Conservation (phyloP, 139 green algal species). For the Asterochloris erici region DNA sequence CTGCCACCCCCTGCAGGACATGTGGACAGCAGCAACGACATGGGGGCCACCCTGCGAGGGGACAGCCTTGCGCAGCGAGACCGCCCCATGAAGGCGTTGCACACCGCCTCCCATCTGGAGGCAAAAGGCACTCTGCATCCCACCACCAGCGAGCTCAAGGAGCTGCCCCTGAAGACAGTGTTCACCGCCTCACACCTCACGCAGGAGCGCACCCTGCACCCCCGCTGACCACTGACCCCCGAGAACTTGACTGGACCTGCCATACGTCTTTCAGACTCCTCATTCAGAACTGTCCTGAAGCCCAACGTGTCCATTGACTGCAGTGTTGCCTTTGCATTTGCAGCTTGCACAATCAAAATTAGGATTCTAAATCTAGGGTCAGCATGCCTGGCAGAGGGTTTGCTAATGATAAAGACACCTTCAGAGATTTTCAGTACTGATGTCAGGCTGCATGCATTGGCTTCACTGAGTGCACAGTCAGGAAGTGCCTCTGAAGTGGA, state of each 20-base stretch:
- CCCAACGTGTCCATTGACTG: background rate
- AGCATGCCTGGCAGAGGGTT: background rate
- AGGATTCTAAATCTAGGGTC: background rate
- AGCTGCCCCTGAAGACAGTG: background rate
- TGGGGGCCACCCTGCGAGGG: constrained; percentile 12
- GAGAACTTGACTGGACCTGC: background rate
- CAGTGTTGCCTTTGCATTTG: background rate
- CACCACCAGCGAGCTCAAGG: background rate
- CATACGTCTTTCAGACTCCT: background rate
- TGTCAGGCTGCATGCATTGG: no score
- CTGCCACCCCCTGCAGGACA: background rate
- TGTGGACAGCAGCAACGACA: constrained; percentile 10
- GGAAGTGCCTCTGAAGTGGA: no score
- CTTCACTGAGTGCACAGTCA: no score
- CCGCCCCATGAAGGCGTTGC: background rate
- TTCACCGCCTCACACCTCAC: constrained; percentile 12
- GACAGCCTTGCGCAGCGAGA: background rate
- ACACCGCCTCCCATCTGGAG: constrained; percentile 13
- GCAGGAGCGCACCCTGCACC: background rate
- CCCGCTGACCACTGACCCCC: background rate
- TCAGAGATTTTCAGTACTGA: no score
- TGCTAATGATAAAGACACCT: no score
- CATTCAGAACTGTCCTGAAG: background rate
- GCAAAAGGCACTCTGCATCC: constrained; percentile 8
- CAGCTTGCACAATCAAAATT: background rate